Conservation (phyloP, 2,329 filamentous ascomycete genomes). For the Blastomyces parvus region DNA sequence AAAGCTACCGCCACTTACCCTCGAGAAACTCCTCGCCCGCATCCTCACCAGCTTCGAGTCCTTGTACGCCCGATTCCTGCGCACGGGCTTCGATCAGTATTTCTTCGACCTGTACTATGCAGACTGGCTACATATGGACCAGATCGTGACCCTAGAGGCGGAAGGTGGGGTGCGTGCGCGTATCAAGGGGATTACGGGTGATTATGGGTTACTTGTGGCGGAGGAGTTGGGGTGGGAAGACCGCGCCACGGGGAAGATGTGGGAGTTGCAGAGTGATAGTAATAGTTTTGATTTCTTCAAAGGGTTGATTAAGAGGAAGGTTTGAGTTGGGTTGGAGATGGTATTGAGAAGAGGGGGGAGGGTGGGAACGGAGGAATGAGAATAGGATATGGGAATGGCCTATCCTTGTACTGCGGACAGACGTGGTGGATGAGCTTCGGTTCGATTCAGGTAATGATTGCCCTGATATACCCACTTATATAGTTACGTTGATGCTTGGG, state of each 20-base stretch:
- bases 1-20: constrained; percentile 48
- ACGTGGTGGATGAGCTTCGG: background rate
- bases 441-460: background rate
- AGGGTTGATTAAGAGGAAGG: constrained; percentile 73
- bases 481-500: background rate
- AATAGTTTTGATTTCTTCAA: constrained; percentile 98
- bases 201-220: constrained; percentile 78
- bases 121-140: constrained; percentile 76
- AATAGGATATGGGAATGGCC: background rate
- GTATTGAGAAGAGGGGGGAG: too few relatives aligned
- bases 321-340: constrained; percentile 32
- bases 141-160: constrained; percentile 66
- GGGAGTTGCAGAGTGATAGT: constrained; percentile 85
- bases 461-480: background rate
- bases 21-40: constrained; percentile 72
- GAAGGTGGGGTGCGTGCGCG: constrained; percentile 65
- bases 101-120: constrained; percentile 71
- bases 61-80: constrained; percentile 65
- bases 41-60: constrained; percentile 70
- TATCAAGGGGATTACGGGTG: constrained; percentile 79
- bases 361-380: background rate
- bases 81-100: constrained; percentile 60
- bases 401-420: background rate
- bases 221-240: constrained; percentile 72
- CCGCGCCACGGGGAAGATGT: constrained; percentile 63